Conservation (phyloP, 2,329 filamentous ascomycete genomes). For the Aulographum hederae region DNA sequence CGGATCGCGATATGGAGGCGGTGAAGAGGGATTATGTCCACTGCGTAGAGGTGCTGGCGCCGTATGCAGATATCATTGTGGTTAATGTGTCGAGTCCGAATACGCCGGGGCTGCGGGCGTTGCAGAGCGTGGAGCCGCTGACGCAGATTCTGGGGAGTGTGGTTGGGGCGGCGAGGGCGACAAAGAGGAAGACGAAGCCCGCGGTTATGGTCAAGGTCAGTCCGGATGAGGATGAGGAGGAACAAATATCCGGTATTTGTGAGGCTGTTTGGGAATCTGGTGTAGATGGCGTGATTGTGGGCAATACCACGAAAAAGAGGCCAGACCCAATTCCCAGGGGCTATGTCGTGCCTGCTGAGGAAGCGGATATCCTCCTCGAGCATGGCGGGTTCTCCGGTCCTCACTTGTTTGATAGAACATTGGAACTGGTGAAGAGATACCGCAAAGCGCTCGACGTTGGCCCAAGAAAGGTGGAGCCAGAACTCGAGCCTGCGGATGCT, state of each 20-base stretch:
- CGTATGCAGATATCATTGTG: slow-evolving; percentile 87
- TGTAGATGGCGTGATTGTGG: slow-evolving; percentile 89
- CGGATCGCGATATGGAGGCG: slow-evolving; percentile 67
- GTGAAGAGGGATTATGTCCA: slow-evolving; percentile 70
- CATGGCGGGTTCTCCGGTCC: slow-evolving; percentile 84
- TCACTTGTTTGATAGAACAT: slow-evolving; percentile 65
- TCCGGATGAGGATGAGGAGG: slow-evolving; percentile 76
- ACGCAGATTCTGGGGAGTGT: slow-evolving; percentile 67
- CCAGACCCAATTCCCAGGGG: slow-evolving; percentile 51
- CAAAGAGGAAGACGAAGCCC: slow-evolving; percentile 53
- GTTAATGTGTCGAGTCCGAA: slow-evolving; percentile 97
- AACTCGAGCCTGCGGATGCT: not conserved
- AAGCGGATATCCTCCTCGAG: slow-evolving; percentile 52
- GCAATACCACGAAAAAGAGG: slow-evolving; percentile 84
- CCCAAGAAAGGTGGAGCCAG: slow-evolving; percentile 9
- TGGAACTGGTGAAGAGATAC: slow-evolving; percentile 65
- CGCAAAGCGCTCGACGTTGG: slow-evolving; percentile 32
- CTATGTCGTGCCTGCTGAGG: slow-evolving; percentile 43
- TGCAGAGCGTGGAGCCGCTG: slow-evolving; percentile 72
- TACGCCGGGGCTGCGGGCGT: slow-evolving; percentile 71
- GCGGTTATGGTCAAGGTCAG: slow-evolving; percentile 96
- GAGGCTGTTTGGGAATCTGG: slow-evolving; percentile 67
- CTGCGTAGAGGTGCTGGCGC: slow-evolving; percentile 66
- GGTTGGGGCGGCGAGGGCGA: slow-evolving; percentile 54
- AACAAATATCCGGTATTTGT: slow-evolving; percentile 76